A percentile compares a stretch with the other conserved stretches of the same genome.
These are phyloP conservation scores for Dorcoceras hygrometricum DNA, from an alignment of 257 asterid genomes.

Conservation along the genomic window DNA sequence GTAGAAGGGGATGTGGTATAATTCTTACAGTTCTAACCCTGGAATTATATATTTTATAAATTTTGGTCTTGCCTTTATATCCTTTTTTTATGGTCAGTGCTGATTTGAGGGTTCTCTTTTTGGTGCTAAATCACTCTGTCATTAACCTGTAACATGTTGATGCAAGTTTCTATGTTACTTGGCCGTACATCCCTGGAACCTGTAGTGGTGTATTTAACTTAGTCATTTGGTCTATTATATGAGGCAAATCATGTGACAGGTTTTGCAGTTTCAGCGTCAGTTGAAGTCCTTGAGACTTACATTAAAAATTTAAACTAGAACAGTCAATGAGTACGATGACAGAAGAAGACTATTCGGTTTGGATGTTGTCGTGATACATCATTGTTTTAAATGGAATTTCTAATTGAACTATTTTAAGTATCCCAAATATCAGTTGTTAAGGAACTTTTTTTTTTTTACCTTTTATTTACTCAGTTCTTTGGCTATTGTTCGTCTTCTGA, in stretches of 20 bases:
- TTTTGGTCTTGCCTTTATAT: not conserved
- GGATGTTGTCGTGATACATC: not conserved
- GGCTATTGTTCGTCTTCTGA: not conserved
- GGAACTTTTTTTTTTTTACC: not conserved
- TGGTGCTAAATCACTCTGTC: not conserved
- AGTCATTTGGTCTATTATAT: not conserved
- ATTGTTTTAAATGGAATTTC: not conserved
- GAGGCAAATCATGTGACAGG: not conserved
- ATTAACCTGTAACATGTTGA: not conserved
- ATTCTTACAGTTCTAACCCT: not conserved
- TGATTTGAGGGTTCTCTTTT: not conserved
- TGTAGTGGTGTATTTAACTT: not conserved
- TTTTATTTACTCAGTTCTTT: slow-evolving; percentile 3
- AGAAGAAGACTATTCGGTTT: not conserved
- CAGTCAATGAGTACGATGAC: not conserved
- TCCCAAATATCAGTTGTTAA: not conserved
- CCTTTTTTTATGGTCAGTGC: not conserved
- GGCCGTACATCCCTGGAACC: no score
- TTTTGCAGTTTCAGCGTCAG: not conserved
- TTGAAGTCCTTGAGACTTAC: slow-evolving; percentile 1
- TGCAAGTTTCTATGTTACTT: not conserved
- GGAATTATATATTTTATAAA: no score
- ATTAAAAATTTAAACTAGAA: not conserved
- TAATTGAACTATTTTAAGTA: not conserved
- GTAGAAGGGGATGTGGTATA: not conserved